These are phyloP conservation scores for Yamadazyma diospyri DNA, from an alignment of 1,139 yeast species.

Conservation along the genomic window DNA sequence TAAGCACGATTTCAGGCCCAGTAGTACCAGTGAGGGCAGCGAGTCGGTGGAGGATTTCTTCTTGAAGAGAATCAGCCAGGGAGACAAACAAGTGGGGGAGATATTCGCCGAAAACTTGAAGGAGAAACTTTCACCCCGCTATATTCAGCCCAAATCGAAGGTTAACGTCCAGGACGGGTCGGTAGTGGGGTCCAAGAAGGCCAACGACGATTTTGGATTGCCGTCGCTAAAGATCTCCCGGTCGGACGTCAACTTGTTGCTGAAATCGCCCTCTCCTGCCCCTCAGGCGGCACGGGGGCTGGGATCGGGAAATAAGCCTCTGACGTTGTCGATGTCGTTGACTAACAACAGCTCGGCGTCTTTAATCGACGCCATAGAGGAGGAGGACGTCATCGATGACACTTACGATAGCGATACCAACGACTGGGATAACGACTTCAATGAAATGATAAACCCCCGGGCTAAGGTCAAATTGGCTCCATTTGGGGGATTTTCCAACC, in stretches of 20 bases:
- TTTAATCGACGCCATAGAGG: conserved; percentile 21
- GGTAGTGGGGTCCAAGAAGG: conserved; percentile 37
- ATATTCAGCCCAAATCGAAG: conserved; percentile 46
- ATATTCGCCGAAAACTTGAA: conserved; percentile 15
- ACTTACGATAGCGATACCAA: conserved; percentile 20
- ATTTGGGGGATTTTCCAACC: conserved; percentile 72
- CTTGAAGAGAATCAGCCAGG: conserved; percentile 14
- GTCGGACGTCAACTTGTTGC: conserved; percentile 25
- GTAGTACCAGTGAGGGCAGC: conserved; percentile 6
- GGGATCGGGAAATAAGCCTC: conserved; percentile 5
- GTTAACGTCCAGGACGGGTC: conserved; percentile 27
- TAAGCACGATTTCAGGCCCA: conserved; percentile 4
- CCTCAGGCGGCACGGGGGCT: conserved; percentile 3
- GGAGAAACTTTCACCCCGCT: conserved; percentile 25
- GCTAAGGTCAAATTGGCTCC: conserved; percentile 48
- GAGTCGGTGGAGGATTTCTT: conserved; percentile 29
- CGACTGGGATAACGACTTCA: conserved; percentile 23
- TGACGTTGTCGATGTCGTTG: conserved; percentile 21
- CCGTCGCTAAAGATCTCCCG: conserved; percentile 44
- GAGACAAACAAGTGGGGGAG: conserved; percentile 7
- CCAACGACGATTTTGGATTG: conserved; percentile 29
- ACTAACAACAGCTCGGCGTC: conserved; percentile 32
- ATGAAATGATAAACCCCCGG: conserved; percentile 30
- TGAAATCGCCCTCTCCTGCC: conserved; percentile 5
- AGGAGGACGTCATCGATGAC: conserved; percentile 12